These are phyloP conservation scores for Salix arbutifolia DNA, from an alignment of 345 rosid species.

Conservation along the genomic window DNA sequence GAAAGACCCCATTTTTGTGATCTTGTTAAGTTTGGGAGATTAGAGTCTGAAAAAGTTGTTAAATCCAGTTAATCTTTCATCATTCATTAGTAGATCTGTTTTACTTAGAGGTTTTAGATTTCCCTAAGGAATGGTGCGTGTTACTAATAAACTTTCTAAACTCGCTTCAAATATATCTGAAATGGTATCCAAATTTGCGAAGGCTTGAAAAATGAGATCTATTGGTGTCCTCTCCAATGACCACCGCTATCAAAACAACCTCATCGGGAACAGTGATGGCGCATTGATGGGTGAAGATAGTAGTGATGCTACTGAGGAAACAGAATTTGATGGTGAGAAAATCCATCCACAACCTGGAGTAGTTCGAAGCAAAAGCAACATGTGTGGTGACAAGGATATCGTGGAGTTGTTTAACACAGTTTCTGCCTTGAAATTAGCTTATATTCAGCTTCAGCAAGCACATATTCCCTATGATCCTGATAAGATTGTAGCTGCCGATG, in stretches of 20 bases:
- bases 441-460: slow-evolving; percentile 54
- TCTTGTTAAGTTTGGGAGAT: too few species aligned
- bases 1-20: neutral
- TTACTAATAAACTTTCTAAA: slow-evolving; percentile 27
- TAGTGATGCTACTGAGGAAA: slow-evolving; percentile 28
- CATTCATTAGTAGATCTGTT: slow-evolving; percentile 2
- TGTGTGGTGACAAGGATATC: slow-evolving; percentile 22
- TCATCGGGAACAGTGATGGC: slow-evolving; percentile 1
- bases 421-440: slow-evolving; percentile 45
- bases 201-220: slow-evolving; percentile 56
- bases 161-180: slow-evolving; percentile 47
- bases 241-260: slow-evolving; percentile 5
- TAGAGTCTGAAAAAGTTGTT: slow-evolving; percentile 1
- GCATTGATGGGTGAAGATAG: slow-evolving; percentile 21
- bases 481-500: slow-evolving; percentile 55
- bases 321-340: slow-evolving; percentile 22
- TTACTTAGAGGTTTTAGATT: neutral
- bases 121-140: slow-evolving; percentile 41
- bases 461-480: slow-evolving; percentile 54
- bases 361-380: slow-evolving; percentile 20
- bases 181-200: slow-evolving; percentile 50
- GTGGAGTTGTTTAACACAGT: slow-evolving; percentile 45
- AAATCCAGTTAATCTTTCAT: neutral
- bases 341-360: slow-evolving; percentile 27
- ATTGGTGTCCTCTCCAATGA: slow-evolving; percentile 46